phyloP scores from a whole-genome alignment of 305 asterid species.

The Stenogyne calaminthoides region DNA sequence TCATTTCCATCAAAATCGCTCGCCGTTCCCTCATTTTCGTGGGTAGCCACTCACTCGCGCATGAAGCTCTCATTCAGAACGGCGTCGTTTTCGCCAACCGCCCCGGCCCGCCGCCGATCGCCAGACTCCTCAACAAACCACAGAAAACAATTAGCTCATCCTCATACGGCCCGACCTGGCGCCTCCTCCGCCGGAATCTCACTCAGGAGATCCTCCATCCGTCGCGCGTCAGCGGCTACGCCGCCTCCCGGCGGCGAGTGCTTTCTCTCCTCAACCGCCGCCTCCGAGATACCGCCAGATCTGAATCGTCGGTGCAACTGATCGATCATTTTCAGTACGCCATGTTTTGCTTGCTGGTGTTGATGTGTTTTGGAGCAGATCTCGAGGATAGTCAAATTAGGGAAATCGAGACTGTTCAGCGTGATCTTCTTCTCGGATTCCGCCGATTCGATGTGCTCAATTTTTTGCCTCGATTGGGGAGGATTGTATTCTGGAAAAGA shows the following conservation, averaged over 20 bases:
- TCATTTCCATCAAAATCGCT: conserved; percentile 50
- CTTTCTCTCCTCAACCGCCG: conserved; percentile 49
- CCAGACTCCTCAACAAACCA: conserved; percentile 35
- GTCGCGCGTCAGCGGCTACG: conserved; percentile 51
- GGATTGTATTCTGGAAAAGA: conserved; percentile 40
- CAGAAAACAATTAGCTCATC: conserved; percentile 48
- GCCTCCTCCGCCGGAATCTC: conserved; percentile 78
- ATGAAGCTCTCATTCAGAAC: conserved; percentile 62
- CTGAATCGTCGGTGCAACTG: conserved; percentile 34
- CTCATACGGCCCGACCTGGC: conserved; percentile 71
- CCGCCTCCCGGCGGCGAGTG: conserved; percentile 63
- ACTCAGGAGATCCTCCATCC: conserved; percentile 69
- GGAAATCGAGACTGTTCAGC: conserved; percentile 51
- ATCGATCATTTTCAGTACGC: conserved; percentile 70
- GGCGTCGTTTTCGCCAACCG: conserved; percentile 74
- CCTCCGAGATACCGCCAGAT: conserved; percentile 23
- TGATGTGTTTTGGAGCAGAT: conserved; percentile 81
- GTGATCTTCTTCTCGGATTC: conserved; percentile 35
- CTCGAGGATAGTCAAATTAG: conserved; percentile 52
- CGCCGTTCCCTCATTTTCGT: conserved; percentile 48
- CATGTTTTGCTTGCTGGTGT: conserved; percentile 62
- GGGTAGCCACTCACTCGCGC: conserved; percentile 58
- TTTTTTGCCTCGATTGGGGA: conserved; percentile 58
- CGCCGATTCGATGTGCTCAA: conserved; percentile 44
- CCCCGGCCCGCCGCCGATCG: conserved; percentile 41